A percentile compares a stretch with the other conserved stretches of the same genome.
Evolutionary conservation across 768 basidiomycete species (phyloP).

Genomic region (Collybiopsis confluens): DNA sequence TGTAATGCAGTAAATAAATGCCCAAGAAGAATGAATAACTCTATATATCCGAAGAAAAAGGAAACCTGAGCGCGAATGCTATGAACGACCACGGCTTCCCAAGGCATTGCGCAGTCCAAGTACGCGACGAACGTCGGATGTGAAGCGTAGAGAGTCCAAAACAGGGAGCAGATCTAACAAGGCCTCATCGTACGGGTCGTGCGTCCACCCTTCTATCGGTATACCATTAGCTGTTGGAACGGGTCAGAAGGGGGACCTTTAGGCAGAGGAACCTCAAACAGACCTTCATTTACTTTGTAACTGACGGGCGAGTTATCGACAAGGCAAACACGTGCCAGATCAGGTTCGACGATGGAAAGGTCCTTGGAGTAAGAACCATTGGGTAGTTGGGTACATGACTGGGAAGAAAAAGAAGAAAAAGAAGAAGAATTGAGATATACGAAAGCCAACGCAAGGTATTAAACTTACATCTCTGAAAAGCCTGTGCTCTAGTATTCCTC

Average conservation of each 20-base stretch:
- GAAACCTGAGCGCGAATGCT: constrained; percentile 18
- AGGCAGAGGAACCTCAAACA: constrained; percentile 13
- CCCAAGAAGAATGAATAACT: constrained; percentile 20
- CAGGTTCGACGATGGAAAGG: constrained; percentile 78
- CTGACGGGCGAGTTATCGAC: constrained; percentile 95
- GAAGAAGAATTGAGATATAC: constrained; percentile 8
- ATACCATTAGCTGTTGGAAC: constrained; percentile 84
- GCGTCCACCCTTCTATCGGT: constrained; percentile 99
- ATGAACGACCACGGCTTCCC: constrained; percentile 22
- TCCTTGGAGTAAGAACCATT: constrained; percentile 97
- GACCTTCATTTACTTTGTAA: constrained; percentile 93
- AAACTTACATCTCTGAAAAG: constrained; percentile 90
- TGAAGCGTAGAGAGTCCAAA: constrained; percentile 93
- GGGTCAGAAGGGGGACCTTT: constrained; percentile 7
- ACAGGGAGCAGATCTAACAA: constrained; percentile 93
- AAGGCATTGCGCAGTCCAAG: constrained; percentile 59
- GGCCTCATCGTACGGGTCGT: constrained; percentile 95
- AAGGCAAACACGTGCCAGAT: constrained; percentile 90
- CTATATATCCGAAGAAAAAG: too few species aligned
- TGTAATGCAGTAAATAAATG: constrained; percentile 22
- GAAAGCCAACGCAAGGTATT: too few species aligned
- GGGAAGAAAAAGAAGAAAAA: constrained; percentile 5
- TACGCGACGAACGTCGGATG: constrained; percentile 89
- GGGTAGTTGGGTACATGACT: constrained; percentile 90
- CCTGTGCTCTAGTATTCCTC: constrained; percentile 83